phyloP scores from a whole-genome alignment of 331 rosid species.

The Rosa hybrid region DNA sequence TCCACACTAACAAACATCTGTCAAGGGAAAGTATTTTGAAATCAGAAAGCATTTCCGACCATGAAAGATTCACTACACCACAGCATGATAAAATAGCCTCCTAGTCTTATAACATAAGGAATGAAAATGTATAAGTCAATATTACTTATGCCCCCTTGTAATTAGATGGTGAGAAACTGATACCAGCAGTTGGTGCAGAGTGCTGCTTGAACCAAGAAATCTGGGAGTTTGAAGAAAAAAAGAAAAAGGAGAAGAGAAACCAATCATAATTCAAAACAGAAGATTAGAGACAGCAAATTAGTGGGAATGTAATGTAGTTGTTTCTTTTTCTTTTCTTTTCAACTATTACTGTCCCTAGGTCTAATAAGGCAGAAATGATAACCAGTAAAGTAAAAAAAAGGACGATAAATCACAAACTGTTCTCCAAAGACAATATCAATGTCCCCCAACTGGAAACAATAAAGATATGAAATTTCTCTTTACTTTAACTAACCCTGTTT shows the following conservation, averaged over 20 bases:
- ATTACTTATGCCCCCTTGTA: slow-evolving; percentile 71
- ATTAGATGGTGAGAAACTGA: slow-evolving; percentile 94
- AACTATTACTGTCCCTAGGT: neutral
- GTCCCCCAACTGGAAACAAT: neutral
- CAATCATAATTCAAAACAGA: slow-evolving; percentile 16
- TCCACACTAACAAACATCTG: slow-evolving; percentile 96
- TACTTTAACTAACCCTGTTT: neutral
- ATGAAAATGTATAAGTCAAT: neutral
- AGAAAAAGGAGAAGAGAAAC: slow-evolving; percentile 9
- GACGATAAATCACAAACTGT: neutral
- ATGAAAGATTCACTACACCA: slow-evolving; percentile 16
- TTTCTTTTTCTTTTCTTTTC: neutral
- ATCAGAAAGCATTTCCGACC: slow-evolving; percentile 15
- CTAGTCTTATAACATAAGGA: slow-evolving; percentile 17
- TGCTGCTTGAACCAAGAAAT: slow-evolving; percentile 97
- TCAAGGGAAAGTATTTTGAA: slow-evolving; percentile 33
- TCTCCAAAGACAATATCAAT: neutral
- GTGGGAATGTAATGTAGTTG: too few relatives aligned
- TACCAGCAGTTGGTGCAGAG: slow-evolving; percentile 97
- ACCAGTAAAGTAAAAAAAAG: neutral
- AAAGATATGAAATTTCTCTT: neutral
- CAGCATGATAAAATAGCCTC: slow-evolving; percentile 26
- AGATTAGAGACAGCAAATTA: neutral
- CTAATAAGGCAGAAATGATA: neutral
- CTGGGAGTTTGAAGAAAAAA: slow-evolving; percentile 34